Base-by-base conservation (phyloP, 306 rosid species). In the Cajanus cajan region DNA sequence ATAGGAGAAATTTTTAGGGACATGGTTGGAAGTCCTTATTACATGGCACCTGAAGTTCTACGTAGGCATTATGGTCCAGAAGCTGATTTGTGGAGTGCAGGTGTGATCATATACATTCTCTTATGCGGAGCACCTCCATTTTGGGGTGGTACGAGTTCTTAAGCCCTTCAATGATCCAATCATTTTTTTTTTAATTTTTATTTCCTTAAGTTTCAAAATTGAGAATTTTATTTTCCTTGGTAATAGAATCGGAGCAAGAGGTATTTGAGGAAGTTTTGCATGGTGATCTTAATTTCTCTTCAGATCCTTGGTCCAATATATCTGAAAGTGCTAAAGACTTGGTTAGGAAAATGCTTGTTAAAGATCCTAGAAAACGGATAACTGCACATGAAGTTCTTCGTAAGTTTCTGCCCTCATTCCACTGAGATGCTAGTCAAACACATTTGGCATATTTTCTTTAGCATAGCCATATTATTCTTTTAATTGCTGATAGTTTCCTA, bases 81-180 rank as follows among this genome's bases (percentile, higher is more conserved):
- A 87, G 89, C 91, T 25, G 98, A 93, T 84, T 91, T 93, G 14
- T 93, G 97, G 97, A 93, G 97, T 82, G 94, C 91, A 43, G 96
- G 97, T 54, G 97, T 93, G 52, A 93, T 93, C 55, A 59, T 90
- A 77, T 93, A 89, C 88, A 89, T 89, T 73, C 97, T 93, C 79
- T 79, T 93, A 82, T 48, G 92, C 44, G 97, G 97, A 68, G 80
- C 83, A 1, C 91, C 94, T 85, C 97, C 97, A 33, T 90, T 93
- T 84, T 93, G 94, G 94, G 96, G 85, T 51, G 96, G 98, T 93
- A 85, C 82, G 85, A 41, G 39, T 62, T 59, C 73, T 33, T 76
- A 19, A 7, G 8, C 4, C 39, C 22, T 68, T 61, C n/a, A 84
- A 21, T 73, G 44, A 28, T 63, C 51, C 34, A 8, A 7, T 19